These are phyloP conservation scores for Heliosperma pusillum DNA, from an alignment of 148 eudicot genomes.

Conservation along the genomic window DNA sequence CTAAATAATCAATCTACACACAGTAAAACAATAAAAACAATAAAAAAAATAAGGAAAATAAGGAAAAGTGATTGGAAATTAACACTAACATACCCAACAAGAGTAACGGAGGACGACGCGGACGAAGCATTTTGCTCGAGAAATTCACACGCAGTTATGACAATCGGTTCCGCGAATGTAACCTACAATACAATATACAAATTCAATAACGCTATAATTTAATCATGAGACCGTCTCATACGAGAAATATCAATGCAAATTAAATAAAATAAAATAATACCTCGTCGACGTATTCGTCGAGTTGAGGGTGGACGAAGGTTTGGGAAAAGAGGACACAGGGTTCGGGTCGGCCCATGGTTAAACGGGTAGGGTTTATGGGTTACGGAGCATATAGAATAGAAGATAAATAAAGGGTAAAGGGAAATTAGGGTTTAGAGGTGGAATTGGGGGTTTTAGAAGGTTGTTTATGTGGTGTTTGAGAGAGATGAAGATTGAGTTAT, in stretches of 20 bases:
- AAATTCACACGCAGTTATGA: conserved; percentile 90
- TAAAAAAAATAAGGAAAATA: background rate
- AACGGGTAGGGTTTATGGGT: conserved; percentile 6
- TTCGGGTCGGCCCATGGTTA: conserved; percentile 87
- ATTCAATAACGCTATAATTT: no score
- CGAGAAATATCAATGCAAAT: background rate
- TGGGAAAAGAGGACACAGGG: conserved; percentile 88
- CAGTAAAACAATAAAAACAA: background rate
- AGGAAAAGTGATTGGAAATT: background rate
- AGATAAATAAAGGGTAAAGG: no score
- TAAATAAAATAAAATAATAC: conserved; percentile 29
- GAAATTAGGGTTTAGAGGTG: background rate
- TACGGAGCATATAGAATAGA: background rate
- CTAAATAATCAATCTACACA: background rate
- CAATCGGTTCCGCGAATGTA: conserved; percentile 83
- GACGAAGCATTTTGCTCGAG: conserved; percentile 86
- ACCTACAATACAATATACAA: conserved; percentile 40
- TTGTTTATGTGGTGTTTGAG: background rate
- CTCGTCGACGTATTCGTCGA: conserved; percentile 95
- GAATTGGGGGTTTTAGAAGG: background rate
- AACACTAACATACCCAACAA: conserved; percentile 70
- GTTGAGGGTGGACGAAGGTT: conserved; percentile 82
- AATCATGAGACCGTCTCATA: background rate
- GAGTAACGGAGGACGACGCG: conserved; percentile 62
- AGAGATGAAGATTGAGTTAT: no score